Evolutionary conservation across 345 rosid genomes (phyloP), one percentile per base, ranked within the genome.

Genomic region (Diplotaxis tenuifolia): DNA sequence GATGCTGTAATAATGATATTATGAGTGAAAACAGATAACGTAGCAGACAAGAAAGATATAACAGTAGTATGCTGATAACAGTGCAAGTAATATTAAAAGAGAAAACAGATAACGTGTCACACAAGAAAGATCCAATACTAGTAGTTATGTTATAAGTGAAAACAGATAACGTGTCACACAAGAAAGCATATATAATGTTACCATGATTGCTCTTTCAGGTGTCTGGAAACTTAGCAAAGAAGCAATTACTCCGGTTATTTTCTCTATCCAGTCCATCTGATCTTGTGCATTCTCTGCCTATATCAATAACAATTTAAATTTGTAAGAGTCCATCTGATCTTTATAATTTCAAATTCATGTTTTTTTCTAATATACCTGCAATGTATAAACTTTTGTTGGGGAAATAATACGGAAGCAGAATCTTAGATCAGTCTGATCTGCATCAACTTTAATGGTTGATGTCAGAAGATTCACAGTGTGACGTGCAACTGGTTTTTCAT

Each of bases 181-280:
- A n/a, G n/a, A n/a, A n/a, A n/a, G 25, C 38, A 20, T 15, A 42
- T 54, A 27, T 20, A 40, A 22, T 20, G 36, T 67, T 68, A 72
- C 81, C 78, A 73, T 67, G 71, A 67, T 84, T 87, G 87, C 93
- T 82, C 75, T 74, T 71, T 82, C 89, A 78, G 88, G 81, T 67
- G 83, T 77, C 67, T 87, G 96, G 70, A 75, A 84, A 80, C 83
- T 87, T 70, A 89, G 70, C 55, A 89, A 81, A 27, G 87, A 84
- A 72, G 93, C 78, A 76, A 89, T 89, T 1, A 87, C 96, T 75
- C 92, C 96, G 58, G 84, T 89, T 79, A 89, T 89, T 75, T 87
- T 89, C 50, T 89, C 93, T 11, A 89, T 89, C 96, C 96, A 86
- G 77, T 89, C 96, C 89, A 81, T 85, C 78, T 89, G 96, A 75